These are phyloP conservation scores for Solanum gandarillasii DNA, from an alignment of 257 asterid species.

Conservation along the genomic window DNA sequence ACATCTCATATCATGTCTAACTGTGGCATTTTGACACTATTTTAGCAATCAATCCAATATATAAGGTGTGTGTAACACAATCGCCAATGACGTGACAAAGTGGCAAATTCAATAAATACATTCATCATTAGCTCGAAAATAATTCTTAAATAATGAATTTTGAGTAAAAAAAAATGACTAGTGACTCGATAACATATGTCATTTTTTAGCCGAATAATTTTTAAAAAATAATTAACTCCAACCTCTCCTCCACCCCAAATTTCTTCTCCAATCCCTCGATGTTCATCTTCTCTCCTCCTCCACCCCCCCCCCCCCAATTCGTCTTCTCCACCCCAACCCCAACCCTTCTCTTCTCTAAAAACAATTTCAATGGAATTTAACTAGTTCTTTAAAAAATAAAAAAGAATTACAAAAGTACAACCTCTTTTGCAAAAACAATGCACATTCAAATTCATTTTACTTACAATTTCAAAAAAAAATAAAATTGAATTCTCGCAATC, in stretches of 20 bases:
- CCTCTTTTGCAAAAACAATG: not conserved
- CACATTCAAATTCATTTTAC: not conserved
- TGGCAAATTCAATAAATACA: too few relatives aligned
- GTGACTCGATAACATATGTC: not conserved
- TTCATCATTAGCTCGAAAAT: not conserved
- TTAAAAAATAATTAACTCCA: not conserved
- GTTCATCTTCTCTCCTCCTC: not conserved
- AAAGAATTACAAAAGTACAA: not conserved
- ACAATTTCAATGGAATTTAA: not conserved
- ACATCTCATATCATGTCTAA: not conserved
- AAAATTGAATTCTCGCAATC: not conserved
- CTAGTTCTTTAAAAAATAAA: not conserved
- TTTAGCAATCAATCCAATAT: too few relatives aligned
- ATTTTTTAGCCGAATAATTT: too few relatives aligned
- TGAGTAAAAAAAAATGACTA: not conserved
- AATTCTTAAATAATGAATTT: too few relatives aligned
- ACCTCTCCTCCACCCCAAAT: not conserved
- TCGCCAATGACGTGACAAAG: not conserved
- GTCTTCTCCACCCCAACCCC: not conserved
- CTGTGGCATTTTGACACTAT: not conserved
- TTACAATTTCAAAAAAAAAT: too few relatives aligned
- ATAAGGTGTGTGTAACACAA: not conserved
- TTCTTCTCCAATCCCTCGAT: not conserved
- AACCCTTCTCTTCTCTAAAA: not conserved
- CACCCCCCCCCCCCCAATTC: not conserved